phyloP scores from a whole-genome alignment of 1,284 basidiomycete species.

The Moesziomyces globuligerus region DNA sequence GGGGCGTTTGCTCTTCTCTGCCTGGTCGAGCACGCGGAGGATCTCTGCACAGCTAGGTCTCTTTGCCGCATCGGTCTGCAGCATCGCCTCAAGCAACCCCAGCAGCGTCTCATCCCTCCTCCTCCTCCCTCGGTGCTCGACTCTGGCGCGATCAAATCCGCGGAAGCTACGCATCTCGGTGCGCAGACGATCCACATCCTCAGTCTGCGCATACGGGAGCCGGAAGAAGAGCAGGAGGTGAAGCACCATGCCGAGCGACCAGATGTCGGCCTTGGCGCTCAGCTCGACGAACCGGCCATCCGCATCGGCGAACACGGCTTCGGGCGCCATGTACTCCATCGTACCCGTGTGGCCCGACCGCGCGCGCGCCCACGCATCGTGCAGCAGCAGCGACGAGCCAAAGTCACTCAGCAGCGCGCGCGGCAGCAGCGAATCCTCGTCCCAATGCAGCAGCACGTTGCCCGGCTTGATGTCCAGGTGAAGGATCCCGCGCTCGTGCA shows the following conservation, averaged over 20 bases:
- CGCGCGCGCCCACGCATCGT: constrained; percentile 53
- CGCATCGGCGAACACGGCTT: constrained; percentile 73
- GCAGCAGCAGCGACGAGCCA: constrained; percentile 76
- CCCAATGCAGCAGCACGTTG: constrained; percentile 90
- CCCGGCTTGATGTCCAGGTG: constrained; percentile 93
- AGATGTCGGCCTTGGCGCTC: constrained; percentile 78
- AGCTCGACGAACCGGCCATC: constrained; percentile 76
- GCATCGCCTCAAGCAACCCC: constrained; percentile 77
- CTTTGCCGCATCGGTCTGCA: constrained; percentile 73
- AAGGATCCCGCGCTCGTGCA: constrained; percentile 71
- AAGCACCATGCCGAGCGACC: constrained; percentile 82
- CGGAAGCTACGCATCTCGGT: constrained; percentile 78
- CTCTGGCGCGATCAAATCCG: constrained; percentile 71
- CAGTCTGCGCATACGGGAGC: constrained; percentile 69
- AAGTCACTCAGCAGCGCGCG: constrained; percentile 90
- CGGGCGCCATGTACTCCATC: constrained; percentile 79
- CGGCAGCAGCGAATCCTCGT: constrained; percentile 81
- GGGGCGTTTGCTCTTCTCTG: background rate
- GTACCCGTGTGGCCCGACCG: constrained; percentile 89
- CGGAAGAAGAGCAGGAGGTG: constrained; percentile 88
- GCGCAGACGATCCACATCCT: constrained; percentile 76
- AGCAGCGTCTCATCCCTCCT: constrained; percentile 76
- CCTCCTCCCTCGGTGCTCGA: constrained; percentile 68
- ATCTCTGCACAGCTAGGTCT: constrained; percentile 81
- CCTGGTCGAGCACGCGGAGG: constrained; percentile 48